phyloP scores from a whole-genome alignment of 148 eudicot genomes.

The Nepenthes gracilis region DNA sequence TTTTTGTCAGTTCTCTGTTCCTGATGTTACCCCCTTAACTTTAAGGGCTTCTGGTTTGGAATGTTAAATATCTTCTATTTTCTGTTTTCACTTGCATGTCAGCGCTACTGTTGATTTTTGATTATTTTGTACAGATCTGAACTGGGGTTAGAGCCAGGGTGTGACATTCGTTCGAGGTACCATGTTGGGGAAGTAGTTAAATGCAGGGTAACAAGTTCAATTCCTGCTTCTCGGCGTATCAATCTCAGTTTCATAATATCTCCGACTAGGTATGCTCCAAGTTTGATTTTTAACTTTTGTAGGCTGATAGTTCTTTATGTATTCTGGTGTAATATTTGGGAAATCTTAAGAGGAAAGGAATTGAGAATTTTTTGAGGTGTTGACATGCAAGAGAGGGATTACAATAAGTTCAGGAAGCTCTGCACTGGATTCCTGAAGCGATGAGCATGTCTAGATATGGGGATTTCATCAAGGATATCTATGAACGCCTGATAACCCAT shows the following conservation, averaged over 20 bases:
- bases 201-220: conserved; percentile 79
- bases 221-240: conserved; percentile 62
- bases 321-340: not conserved
- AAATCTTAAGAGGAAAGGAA: too few species aligned
- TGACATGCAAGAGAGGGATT: too few species aligned
- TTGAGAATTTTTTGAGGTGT: too few species aligned
- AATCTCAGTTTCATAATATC: conserved; percentile 72
- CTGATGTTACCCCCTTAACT: too few species aligned
- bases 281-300: not conserved
- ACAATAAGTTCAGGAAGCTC: too few species aligned
- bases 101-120: not conserved
- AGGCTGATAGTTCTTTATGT: not conserved
- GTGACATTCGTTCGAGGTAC: conserved; percentile 56
- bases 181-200: conserved; percentile 96
- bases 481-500: too few species aligned
- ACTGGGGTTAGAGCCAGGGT: conserved; percentile 76
- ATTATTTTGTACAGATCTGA: conserved; percentile 44
- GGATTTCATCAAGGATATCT: too few species aligned
- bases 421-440: too few species aligned
- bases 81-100: not conserved
- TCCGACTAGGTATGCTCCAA: conserved; percentile 33
- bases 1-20: not conserved
- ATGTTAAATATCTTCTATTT: not conserved
- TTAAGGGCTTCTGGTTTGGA: too few species aligned
- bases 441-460: too few species aligned